Base-by-base conservation (phyloP, 352 stramenopile genomes). In the Aphanomyces stellatus region DNA sequence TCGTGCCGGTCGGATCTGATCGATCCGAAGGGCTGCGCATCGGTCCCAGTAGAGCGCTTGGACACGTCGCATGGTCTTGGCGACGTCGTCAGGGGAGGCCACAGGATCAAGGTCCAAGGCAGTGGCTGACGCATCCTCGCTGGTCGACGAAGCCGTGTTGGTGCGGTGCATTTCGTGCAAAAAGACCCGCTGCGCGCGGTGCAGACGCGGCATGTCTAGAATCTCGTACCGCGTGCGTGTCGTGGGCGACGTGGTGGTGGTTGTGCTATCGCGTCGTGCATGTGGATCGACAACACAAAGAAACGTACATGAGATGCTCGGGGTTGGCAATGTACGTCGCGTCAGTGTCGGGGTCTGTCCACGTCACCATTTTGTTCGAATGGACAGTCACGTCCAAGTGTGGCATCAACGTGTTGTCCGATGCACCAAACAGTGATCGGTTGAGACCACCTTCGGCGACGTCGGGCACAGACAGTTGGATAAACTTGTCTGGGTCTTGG, bases 11-110 rank as follows among this genome's bases (percentile, higher is more conserved):
- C 85, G 73, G 15, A 76, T 60, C 61, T 93, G 85, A 34, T 71
- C 31, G 41, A 91, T 88, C 15, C 76, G 74, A 0, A 93, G 48
- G 1, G 85, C 85, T 5, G 82, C 81, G 61, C 85, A 93, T 27
- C 82, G 81, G 60, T 93, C 85, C 85, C 85, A 93, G 53, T 93
- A 93, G n/a, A 93, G 61, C 6, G 85, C 76, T 60, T 89, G 72
- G 3, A 93, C 75, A 0, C 85, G 30, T 10, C 82, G 74, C 0
- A 34, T 35, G 15, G 41, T 43, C 17, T 11, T 8, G 1, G n/a
- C 43, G 10, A 43, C 41, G 3, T 55, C 46, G 2, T 31, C 15
- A 11, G 46, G 22, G 19, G 24, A 4, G 10, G 17, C 27, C 15
- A 31, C 10, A 22, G 30, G 2, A n/a, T n/a, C n/a, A n/a, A n/a